These are phyloP conservation scores for Paramecium sonneborni DNA, from an alignment of 73 alveolate genomes.

Conservation along the genomic window DNA sequence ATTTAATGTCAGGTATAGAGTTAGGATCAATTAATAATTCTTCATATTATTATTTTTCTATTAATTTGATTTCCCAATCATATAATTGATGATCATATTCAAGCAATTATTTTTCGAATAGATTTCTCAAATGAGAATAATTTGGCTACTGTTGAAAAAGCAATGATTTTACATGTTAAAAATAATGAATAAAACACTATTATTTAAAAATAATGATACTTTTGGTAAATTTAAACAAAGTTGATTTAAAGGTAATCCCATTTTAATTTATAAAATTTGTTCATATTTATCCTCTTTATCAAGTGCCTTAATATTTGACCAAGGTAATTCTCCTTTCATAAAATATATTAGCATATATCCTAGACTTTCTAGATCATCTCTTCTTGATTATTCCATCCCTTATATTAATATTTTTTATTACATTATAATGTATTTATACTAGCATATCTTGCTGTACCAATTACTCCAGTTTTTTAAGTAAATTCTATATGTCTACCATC, in stretches of 20 bases:
- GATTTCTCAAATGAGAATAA: conserved; percentile 45
- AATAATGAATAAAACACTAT: conserved; percentile 70
- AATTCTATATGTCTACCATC: conserved; percentile 80
- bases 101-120: neutral
- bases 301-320: conserved; percentile 70
- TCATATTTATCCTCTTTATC: conserved; percentile 74
- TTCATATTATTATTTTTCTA: neutral
- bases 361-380: conserved; percentile 84
- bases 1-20: neutral
- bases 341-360: conserved; percentile 80
- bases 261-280: conserved; percentile 72
- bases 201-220: neutral
- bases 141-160: conserved; percentile 78
- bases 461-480: conserved; percentile 70
- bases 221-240: conserved; percentile 73
- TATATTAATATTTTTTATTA: neutral
- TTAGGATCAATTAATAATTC: neutral
- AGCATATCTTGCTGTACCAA: conserved; percentile 87
- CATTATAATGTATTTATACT: conserved; percentile 67
- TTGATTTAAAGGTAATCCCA: conserved; percentile 70
- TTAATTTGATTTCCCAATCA: conserved; percentile 42
- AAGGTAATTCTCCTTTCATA: conserved; percentile 76
- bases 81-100: neutral
- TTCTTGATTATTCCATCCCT: conserved; percentile 82
- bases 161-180: conserved; percentile 67